Evolutionary conservation across 345 rosid genomes (phyloP), one percentile per base, ranked within the genome.

Genomic region (Cardamine chenopodiifolia): DNA sequence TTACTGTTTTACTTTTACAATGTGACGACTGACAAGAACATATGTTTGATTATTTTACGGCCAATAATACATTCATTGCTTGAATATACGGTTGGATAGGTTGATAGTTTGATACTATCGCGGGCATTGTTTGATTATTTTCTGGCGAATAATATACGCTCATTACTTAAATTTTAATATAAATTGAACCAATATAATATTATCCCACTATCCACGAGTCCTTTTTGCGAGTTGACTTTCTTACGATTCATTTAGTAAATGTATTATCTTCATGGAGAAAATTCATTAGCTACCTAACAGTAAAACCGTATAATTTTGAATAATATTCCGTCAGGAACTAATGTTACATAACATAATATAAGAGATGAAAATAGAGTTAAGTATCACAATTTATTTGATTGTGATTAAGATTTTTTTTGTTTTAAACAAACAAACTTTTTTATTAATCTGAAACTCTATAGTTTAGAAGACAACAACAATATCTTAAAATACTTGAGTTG

Each of bases 1-100:
- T 22, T 32, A 57, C 32, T 66, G 66, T 57, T 66, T 56, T 23
- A 56, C 66, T 57, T 66, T 56, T 23, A 56, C 66, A 74, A 57
- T 32, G 65, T 56, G 72, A 65, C 9, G 29, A 44, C 71, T 55
- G 58, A 56, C 71, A 73, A 59, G 35, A 75, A 25, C 60, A 13
- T 0, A 12, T 40, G 45, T 40, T 13, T 40, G 45, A 13, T 40
- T 13, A 0, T 40, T 40, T 14, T 6, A n/a, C n/a, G 17, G 44
- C 45, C 5, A 40, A 40, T 40, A 40, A 40, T 40, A 39, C 2
- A 40, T 2, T 13, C 45, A 5, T 4, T 40, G 45, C 17, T 40
- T 11, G 11, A 37, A 37, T 37, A 11, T 37, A 37, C 42, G 45
- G 48, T 67, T 50, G 28, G 52, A 39, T 52, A 63, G 57, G 15